Evolutionary conservation across 2,329 filamentous ascomycete genomes (phyloP).

Genomic region (Colletotrichum sp.): DNA sequence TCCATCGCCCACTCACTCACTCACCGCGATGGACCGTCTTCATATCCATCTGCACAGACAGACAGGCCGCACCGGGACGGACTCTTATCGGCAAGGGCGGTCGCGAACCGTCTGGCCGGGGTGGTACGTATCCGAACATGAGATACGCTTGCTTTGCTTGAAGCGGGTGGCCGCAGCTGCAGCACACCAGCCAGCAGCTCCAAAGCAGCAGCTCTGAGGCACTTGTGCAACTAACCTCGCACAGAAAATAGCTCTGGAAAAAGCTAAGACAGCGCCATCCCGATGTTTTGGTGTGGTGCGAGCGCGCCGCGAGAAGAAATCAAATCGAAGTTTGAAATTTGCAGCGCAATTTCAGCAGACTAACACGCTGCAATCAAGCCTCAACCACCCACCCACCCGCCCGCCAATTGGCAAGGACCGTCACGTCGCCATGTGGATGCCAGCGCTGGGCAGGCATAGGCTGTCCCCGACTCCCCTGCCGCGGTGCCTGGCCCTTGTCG

Average conservation of each 20-base stretch:
- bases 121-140: not conserved
- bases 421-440: not conserved
- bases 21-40: not conserved
- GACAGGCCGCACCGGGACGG: not conserved
- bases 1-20: not conserved
- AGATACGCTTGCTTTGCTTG: not conserved
- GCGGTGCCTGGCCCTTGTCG: conserved; percentile 1
- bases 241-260: not conserved
- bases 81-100: conserved; percentile 10
- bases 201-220: not conserved
- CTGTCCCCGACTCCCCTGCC: not conserved
- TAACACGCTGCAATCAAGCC: not conserved
- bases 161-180: not conserved
- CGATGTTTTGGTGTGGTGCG: not conserved
- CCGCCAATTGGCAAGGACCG: not conserved
- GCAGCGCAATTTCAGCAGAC: not conserved
- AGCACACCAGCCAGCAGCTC: not conserved
- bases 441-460: not conserved
- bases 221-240: not conserved
- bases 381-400: not conserved
- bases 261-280: conserved; percentile 1
- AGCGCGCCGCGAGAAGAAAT: not conserved
- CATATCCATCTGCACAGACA: not conserved
- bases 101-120: not conserved
- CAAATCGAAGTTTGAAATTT: not conserved